phyloP scores from a whole-genome alignment of 768 basidiomycete species.

The Lentinus brumalis region DNA sequence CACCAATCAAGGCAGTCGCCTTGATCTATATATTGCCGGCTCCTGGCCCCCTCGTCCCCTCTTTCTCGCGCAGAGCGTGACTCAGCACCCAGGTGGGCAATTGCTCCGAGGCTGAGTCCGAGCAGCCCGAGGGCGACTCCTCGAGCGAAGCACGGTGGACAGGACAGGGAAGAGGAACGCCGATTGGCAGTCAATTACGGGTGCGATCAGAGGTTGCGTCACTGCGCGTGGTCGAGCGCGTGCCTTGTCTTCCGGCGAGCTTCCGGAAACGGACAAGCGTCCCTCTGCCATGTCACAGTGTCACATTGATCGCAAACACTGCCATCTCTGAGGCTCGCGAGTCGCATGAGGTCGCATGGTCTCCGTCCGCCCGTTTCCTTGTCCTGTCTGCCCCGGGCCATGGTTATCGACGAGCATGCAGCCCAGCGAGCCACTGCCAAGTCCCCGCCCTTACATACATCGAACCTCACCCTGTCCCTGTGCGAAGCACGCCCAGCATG shows the following conservation, averaged over 20 bases:
- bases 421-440: too few species aligned
- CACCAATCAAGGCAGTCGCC: not conserved
- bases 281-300: not conserved
- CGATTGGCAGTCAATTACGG: conserved; percentile 14
- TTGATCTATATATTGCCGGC: conserved; percentile 10
- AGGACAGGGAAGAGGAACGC: not conserved
- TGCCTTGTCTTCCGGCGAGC: not conserved
- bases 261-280: conserved; percentile 10
- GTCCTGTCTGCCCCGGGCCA: too few species aligned
- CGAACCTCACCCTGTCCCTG: not conserved
- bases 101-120: too few species aligned
- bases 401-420: too few species aligned
- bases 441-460: not conserved
- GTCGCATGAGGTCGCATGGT: not conserved
- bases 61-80: not conserved
- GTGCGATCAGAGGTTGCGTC: conserved; percentile 14
- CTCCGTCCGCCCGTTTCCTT: not conserved
- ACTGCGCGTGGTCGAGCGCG: conserved; percentile 13
- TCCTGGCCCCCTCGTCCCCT: not conserved
- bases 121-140: too few species aligned
- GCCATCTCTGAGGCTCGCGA: not conserved
- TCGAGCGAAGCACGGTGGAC: too few species aligned
- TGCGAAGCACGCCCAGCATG: not conserved
- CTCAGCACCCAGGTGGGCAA: not conserved
- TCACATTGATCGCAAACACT: conserved; percentile 1